Base-by-base conservation (phyloP, 176 grass and related monocot genomes). In the Aegilops tauschii region DNA sequence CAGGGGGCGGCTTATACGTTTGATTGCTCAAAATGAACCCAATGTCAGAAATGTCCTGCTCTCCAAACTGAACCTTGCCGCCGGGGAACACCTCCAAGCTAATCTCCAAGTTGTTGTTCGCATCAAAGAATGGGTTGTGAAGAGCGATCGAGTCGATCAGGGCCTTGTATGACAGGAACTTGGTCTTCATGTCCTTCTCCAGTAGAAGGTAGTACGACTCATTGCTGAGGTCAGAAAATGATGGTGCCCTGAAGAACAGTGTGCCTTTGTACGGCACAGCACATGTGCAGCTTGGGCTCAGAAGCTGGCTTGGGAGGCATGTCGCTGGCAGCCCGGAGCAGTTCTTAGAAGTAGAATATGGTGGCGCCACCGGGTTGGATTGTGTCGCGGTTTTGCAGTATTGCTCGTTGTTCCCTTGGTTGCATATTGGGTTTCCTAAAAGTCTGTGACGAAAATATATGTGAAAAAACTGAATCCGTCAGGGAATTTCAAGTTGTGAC, bases 11-110 rank as follows among this genome's bases (percentile, higher is more conserved):
- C 65, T 98, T 98, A 3, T 95, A 98, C 0, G 88, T 95, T 77
- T 95, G 96, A 25, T 92, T 98, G 72, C 88, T 98, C 2, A 98
- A 56, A 5, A 98, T 58, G 76, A 92, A 93, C 17, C 72, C 96
- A 74, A 95, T 34, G 1, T 9, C 28, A 3, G 37, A 18, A 14
- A 92, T 89, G 14, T 98, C 93, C 23, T 66, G 65, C 58, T 86
- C 89, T 3, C 16, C 11, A 6, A 98, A 98, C 80, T 13, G 80
- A 9, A 2, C 34, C 71, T 92, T 90, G 75, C 84, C 76, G 36
- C 39, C 28, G 2, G 95, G 95, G 49, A 90, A 98, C 21, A 98
- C 82, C 36, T 84, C 81, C 31, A 98, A 14, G 42, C 30, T 68
- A 13, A 98, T 44, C 62, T 81, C 30, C 84, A 98, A n/a, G 89